These are phyloP conservation scores for Adansonia digitata DNA, from an alignment of 345 rosid genomes.

Conservation along the genomic window DNA sequence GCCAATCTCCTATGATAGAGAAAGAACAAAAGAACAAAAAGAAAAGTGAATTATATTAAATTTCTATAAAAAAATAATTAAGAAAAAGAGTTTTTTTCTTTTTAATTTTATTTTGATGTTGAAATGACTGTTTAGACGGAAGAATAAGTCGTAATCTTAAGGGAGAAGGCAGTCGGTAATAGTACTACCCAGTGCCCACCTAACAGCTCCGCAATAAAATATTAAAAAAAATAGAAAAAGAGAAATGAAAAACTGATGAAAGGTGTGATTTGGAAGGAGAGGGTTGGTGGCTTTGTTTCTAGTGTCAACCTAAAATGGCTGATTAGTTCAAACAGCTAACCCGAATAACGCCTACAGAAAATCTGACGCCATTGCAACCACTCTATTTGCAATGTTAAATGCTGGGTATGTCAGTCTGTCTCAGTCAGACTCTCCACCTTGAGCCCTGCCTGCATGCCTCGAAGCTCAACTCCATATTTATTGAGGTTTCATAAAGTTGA, in stretches of 20 bases:
- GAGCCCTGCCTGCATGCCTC: not conserved
- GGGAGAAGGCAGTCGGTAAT: not conserved
- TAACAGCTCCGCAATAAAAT: slow-evolving; percentile 8
- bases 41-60: not conserved
- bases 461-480: not conserved
- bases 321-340: slow-evolving; percentile 23
- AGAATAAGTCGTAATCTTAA: not conserved
- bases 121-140: not conserved
- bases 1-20: not conserved
- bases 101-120: not conserved
- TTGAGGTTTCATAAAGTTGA: not conserved
- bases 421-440: not conserved
- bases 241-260: not conserved
- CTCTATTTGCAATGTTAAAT: not conserved
- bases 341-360: not conserved
- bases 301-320: not conserved
- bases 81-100: no score
- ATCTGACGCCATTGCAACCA: not conserved
- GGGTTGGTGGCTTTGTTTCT: not conserved
- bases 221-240: not conserved
- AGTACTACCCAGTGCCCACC: not conserved
- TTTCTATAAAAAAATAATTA: no score
- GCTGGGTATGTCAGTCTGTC: not conserved
- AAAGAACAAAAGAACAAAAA: not conserved
- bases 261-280: not conserved